A percentile compares a stretch with the other conserved stretches of the same genome.
These are phyloP conservation scores for Plasmodium gaboni DNA, from an alignment of 169 alveolate genomes.

Conservation along the genomic window DNA sequence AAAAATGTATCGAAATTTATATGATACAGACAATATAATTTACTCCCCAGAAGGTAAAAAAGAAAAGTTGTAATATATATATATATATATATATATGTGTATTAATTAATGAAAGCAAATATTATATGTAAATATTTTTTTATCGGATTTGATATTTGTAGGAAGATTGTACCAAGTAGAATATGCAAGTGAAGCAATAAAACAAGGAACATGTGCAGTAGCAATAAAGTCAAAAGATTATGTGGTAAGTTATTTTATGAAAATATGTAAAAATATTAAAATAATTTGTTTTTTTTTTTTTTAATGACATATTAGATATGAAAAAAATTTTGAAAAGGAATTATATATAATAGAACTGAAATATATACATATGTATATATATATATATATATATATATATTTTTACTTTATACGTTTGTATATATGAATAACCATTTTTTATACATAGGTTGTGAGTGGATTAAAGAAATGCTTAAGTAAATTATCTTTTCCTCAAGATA, in stretches of 20 bases:
- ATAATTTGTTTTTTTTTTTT: neutral
- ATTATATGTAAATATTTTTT: neutral
- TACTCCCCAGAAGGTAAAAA: slow-evolving; percentile 93
- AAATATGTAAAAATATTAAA: neutral
- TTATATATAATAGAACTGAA: neutral
- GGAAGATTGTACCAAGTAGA: slow-evolving; percentile 95
- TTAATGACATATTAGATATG: slow-evolving; percentile 83
- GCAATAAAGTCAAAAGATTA: slow-evolving; percentile 91
- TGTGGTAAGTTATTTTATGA: slow-evolving; percentile 86
- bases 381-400: slow-evolving; percentile 32
- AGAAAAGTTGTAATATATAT: slow-evolving; percentile 70
- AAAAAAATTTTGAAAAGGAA: slow-evolving; percentile 90
- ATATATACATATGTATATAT: slow-evolving; percentile 29
- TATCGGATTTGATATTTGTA: slow-evolving; percentile 8
- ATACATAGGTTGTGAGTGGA: slow-evolving; percentile 90
- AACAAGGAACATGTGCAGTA: slow-evolving; percentile 95
- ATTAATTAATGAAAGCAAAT: slow-evolving; percentile 1
- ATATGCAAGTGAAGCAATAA: slow-evolving; percentile 98
- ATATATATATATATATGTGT: slow-evolving; percentile 6
- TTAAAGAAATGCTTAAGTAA: slow-evolving; percentile 92
- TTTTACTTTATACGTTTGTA: slow-evolving; percentile 1
- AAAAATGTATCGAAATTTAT: slow-evolving; percentile 93
- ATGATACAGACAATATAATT: slow-evolving; percentile 95
- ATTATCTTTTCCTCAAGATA: slow-evolving; percentile 95
- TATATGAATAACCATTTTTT: neutral